Conservation (phyloP, 768 basidiomycete species). For the Calocybe cyanea region DNA sequence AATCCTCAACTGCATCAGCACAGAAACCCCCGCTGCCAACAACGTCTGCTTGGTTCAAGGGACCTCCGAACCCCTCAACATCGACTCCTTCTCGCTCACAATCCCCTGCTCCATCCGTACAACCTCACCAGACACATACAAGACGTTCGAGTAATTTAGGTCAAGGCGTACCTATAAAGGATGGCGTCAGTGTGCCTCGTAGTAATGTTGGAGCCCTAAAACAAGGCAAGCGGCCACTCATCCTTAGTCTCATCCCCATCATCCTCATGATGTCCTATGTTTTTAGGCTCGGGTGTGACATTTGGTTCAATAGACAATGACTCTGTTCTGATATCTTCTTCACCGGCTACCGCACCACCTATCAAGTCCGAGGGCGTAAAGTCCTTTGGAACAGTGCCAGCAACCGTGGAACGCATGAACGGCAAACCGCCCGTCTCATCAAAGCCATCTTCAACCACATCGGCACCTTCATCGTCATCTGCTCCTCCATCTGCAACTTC, state of each 20-base stretch:
- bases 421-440: constrained; percentile 54
- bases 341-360: constrained; percentile 65
- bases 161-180: constrained; percentile 68
- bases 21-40: constrained; percentile 70
- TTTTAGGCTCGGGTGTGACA: constrained; percentile 63
- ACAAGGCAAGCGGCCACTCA: constrained; percentile 46
- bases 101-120: constrained; percentile 64
- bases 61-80: constrained; percentile 56
- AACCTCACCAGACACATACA: constrained; percentile 58
- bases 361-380: constrained; percentile 73
- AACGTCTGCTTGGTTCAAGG: constrained; percentile 90
- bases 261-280: constrained; percentile 7
- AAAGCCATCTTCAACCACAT: constrained; percentile 27
- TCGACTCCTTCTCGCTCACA: constrained; percentile 69
- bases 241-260: constrained; percentile 10
- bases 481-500: constrained; percentile 32
- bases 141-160: constrained; percentile 76
- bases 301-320: constrained; percentile 91
- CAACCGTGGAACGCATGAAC: constrained; percentile 52
- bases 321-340: constrained; percentile 74
- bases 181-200: constrained; percentile 73
- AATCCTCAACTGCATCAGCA: constrained; percentile 72
- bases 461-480: constrained; percentile 29
- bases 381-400: constrained; percentile 78
- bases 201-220: constrained; percentile 63